Base-by-base conservation (phyloP, 352 stramenopile species). In the Albugo laibachii region DNA sequence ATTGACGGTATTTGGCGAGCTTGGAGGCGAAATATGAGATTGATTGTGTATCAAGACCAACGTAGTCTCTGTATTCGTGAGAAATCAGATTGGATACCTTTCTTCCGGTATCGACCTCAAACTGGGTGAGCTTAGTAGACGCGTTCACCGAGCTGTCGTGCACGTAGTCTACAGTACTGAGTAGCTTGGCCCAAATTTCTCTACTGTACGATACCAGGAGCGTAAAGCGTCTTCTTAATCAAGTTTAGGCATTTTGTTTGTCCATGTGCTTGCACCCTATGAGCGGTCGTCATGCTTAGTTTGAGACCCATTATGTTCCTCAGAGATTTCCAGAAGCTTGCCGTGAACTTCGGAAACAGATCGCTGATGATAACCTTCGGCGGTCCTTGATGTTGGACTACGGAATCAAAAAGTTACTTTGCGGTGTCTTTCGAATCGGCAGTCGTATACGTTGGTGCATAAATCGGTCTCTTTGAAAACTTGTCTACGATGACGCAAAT, bases 71-170 rank as follows among this genome's bases (percentile, higher is more conserved):
- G 38, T 27, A 47, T 15, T 47, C 42, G 15, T 24, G 15, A 36
- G 34, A 0, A 38, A 49, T 35, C 27, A 18, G 0, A 19, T 6
- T 16, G 27, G 35, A 24, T 34, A 14, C n/a, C 14, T 21, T 18
- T 24, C 48, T 36, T 15, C 47, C 53, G 15, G 34, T 59, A 48
- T 64, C 57, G 16, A 64, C 11, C 20, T 64, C 57, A 36, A 64
- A 64, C 1, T 48, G 53, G 20, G 57, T 51, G 15, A 62, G 14
- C 5, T 48, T 48, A 1, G 44, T 57, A 4, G 54, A 53, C 11
- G n/a, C 19, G 14, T 46, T 47, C 6, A 54, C 47, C 3, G 59
- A 16, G 5, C 45, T 58, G 3, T 45, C 45, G 50, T 62, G 54
- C 15, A 53, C 54, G 16, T 48, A 64, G 31, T 64, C 57, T 19